These are phyloP conservation scores for Cerioporus squamosus DNA, from an alignment of 1,284 basidiomycete genomes.

Conservation along the genomic window DNA sequence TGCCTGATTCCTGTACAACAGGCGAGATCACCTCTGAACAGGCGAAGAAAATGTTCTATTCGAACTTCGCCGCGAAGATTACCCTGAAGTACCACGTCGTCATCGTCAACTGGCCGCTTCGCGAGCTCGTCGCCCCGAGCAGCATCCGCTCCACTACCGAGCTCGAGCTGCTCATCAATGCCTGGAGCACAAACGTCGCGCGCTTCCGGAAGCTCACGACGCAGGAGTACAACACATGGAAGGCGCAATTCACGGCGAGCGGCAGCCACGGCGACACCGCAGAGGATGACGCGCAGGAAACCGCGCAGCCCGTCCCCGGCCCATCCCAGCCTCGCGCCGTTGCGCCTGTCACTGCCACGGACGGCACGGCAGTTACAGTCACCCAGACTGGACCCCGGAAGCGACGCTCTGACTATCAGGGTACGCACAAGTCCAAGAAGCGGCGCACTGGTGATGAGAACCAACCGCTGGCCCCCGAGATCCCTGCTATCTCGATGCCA, in stretches of 20 bases:
- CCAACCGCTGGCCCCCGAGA: too few relatives aligned
- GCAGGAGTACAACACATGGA: neutral
- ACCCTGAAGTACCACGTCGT: constrained; percentile 22
- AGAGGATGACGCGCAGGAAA: too few relatives aligned
- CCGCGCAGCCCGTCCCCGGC: too few relatives aligned
- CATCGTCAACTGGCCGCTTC: constrained; percentile 26
- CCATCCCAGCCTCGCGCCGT: too few relatives aligned
- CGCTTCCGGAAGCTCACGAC: constrained; percentile 1
- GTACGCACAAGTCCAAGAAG: too few relatives aligned
- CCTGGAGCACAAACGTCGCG: constrained; percentile 6
- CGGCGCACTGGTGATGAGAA: too few relatives aligned
- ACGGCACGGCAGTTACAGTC: too few relatives aligned
- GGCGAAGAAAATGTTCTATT: constrained; percentile 16
- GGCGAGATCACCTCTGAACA: constrained; percentile 1
- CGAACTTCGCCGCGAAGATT: constrained; percentile 20
- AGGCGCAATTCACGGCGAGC: neutral
- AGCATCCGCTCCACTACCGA: constrained; percentile 9
- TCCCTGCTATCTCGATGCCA: too few relatives aligned
- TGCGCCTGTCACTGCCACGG: too few relatives aligned
- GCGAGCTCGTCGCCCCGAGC: constrained; percentile 22
- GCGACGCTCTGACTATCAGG: too few relatives aligned
- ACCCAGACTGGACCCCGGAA: too few relatives aligned
- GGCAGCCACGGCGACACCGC: too few relatives aligned
- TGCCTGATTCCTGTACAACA: neutral
- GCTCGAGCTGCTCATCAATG: constrained; percentile 12